Percentiles rank a stretch among this genome's conserved stretches.
phyloP scores from a whole-genome alignment of 2,329 filamentous ascomycete species.

The Aspergillus eucalypticola region DNA sequence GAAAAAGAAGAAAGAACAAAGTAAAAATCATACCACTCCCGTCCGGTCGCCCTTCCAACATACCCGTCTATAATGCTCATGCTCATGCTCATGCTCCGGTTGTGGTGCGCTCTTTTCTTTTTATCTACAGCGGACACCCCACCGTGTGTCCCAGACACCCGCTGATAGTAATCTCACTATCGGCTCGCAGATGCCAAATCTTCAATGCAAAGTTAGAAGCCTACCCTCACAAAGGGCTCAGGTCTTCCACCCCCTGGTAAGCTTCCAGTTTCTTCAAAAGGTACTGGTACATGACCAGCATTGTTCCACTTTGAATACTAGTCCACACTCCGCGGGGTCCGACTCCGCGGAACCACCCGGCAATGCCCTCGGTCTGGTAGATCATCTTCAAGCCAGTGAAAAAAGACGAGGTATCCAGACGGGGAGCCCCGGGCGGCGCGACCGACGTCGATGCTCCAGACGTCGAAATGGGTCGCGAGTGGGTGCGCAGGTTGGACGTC shows the following conservation, averaged over 20 bases:
- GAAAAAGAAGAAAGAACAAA: conserved; percentile 7
- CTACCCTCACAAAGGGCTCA: conserved; percentile 19
- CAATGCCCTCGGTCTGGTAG: conserved; percentile 83
- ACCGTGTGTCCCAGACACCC: background rate
- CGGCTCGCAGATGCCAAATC: background rate
- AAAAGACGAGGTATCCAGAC: conserved; percentile 86
- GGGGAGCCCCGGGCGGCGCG: conserved; percentile 73
- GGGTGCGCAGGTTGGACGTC: conserved; percentile 42
- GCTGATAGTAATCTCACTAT: background rate
- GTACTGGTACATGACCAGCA: conserved; percentile 93
- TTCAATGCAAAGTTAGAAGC: background rate
- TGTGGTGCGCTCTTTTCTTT: conserved; percentile 11
- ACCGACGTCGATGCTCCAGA: conserved; percentile 84
- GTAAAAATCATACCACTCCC: conserved; percentile 17
- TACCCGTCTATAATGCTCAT: conserved; percentile 22
- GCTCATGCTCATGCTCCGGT: conserved; percentile 1
- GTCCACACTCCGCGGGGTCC: conserved; percentile 94
- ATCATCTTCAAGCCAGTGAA: conserved; percentile 81
- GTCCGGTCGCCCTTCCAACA: conserved; percentile 24
- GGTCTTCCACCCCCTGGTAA: conserved; percentile 37
- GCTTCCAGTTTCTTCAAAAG: conserved; percentile 74
- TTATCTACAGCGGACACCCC: conserved; percentile 2
- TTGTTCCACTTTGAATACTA: conserved; percentile 92
- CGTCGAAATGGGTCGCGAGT: conserved; percentile 79
- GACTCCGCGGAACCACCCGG: conserved; percentile 91